Evolutionary conservation across 129 eudicot genomes (phyloP).

Genomic region (Rutidosis leptorrhynchoides): DNA sequence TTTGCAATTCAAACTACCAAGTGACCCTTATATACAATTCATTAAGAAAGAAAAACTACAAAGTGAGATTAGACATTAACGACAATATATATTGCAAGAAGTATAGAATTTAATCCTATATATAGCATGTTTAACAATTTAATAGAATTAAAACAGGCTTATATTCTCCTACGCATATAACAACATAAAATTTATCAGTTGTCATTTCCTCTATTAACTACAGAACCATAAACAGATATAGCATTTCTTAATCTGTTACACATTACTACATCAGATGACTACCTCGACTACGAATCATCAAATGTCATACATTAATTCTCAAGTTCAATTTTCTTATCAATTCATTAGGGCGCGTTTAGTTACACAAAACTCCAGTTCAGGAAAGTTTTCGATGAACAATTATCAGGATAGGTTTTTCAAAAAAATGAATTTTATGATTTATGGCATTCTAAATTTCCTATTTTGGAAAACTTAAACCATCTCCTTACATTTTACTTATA

Average conservation of each 20-base stretch:
- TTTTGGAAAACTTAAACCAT: too few species aligned
- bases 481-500: neutral
- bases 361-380: too few species aligned
- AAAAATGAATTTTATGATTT: too few species aligned
- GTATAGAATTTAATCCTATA: neutral
- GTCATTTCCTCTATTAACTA: constrained; percentile 7
- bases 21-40: constrained; percentile 13
- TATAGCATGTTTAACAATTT: neutral
- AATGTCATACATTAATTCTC: neutral
- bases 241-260: neutral
- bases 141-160: neutral
- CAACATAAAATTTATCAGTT: neutral
- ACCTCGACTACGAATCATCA: constrained; percentile 1
- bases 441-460: too few species aligned
- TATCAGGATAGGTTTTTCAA: too few species aligned
- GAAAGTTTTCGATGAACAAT: too few species aligned
- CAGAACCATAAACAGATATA: neutral
- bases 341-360: too few species aligned
- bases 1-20: neutral
- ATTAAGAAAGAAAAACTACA: neutral
- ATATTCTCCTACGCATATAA: neutral
- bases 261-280: constrained; percentile 11
- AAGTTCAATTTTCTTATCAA: neutral
- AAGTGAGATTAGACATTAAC: neutral
- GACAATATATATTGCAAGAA: neutral